phyloP scores from a whole-genome alignment of 371 early-diverging fungal genomes.

The Batrachochytrium dendrobatidis region DNA sequence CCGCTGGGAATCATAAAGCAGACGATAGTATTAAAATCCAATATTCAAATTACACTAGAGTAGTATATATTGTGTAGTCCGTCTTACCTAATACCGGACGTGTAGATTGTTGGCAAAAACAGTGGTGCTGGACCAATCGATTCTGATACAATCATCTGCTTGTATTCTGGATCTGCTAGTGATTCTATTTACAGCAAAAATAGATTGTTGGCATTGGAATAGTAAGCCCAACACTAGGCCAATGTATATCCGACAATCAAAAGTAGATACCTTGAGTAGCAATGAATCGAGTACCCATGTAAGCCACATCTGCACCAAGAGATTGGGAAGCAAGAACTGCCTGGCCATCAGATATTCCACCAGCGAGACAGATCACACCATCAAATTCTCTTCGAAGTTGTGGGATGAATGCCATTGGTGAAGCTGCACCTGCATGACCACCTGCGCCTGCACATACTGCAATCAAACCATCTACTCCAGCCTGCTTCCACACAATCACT shows the following conservation, averaged over 20 bases:
- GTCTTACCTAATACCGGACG: constrained; percentile 15
- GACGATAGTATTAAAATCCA: background rate
- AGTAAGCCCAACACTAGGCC: too few species aligned
- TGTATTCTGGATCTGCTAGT: constrained; percentile 15
- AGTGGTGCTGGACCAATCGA: constrained; percentile 15
- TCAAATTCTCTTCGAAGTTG: constrained; percentile 14
- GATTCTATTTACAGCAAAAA: constrained; percentile 1
- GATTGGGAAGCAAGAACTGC: constrained; percentile 16
- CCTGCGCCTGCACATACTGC: constrained; percentile 24
- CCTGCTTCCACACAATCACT: background rate
- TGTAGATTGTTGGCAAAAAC: constrained; percentile 23
- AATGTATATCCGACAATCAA: too few species aligned
- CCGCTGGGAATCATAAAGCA: constrained; percentile 14
- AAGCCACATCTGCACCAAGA: constrained; percentile 24
- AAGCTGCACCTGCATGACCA: constrained; percentile 21
- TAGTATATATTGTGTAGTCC: too few species aligned
- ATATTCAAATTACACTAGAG: background rate
- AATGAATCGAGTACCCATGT: constrained; percentile 24
- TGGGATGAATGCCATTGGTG: constrained; percentile 24
- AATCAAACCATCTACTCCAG: constrained; percentile 26
- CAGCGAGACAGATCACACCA: constrained; percentile 15
- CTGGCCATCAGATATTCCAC: constrained; percentile 18
- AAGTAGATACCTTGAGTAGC: constrained; percentile 14
- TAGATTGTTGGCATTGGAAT: too few species aligned
- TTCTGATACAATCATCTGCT: constrained; percentile 15